Base-by-base conservation (phyloP, 1,139 yeast species). In the Hansenula lynferdii region DNA sequence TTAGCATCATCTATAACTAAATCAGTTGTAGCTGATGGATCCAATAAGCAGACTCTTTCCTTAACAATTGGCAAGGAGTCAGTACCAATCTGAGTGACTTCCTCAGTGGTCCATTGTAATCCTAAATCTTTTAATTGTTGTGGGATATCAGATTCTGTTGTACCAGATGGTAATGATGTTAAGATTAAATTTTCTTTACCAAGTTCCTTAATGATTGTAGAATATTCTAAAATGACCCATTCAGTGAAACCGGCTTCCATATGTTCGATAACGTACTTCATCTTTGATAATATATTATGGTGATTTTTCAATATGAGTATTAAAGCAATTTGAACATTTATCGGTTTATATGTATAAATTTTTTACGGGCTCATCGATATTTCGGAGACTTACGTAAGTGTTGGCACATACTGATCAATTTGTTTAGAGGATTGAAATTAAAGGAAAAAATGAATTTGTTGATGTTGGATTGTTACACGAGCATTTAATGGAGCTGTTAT, bases 201-300 rank as follows among this genome's bases (percentile, higher is more conserved):
- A 7, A 92, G 81, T 48, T 90, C 97, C 39, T 75, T 68, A 39
- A 89, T 77, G 42, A 92, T 89, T 54, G 85, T 87, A 23, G 78
- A 66, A 60, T 92, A 92, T 57, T 92, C 98, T 19, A 92, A 71
- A 33, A 77, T 73, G 31, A 90, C 97, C 98, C 98, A 92, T 53
- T 85, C 94, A 50, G 96, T 86, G 71, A 92, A 87, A 1, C 96
- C 97, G 45, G 81, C 85, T 62, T 92, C 98, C 97, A 92, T 89
- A 60, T 92, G 98, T 64, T 92, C 98, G 41, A 92, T 87, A 39
- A 92, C 77, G 69, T 87, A 90, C 62, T 85, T 87, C 95, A 86
- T 85, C 7, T 31, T 30, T 11, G 11, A 10, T 6, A 19, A 20
- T 11, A 12, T n/a, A 14, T 29, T 6, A 28, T 23, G 25, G 9